Conservation (phyloP, 305 asterid species). For the Fraxinus floribunda region DNA sequence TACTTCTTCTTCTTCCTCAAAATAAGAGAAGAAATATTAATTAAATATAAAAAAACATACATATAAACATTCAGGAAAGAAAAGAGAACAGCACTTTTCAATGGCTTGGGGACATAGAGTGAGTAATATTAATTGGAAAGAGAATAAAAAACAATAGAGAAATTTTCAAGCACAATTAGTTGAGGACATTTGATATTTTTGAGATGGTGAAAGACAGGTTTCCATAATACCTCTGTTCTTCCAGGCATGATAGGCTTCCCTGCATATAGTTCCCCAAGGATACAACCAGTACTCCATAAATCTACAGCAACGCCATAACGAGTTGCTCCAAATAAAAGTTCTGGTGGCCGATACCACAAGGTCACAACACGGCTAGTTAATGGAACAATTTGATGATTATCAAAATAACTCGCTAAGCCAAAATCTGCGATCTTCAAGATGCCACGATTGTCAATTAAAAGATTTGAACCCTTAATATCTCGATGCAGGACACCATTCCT, state of each 20-base stretch:
- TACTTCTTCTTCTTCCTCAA: not conserved
- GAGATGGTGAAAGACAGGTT: constrained; percentile 7
- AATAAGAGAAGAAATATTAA: not conserved
- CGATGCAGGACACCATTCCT: constrained; percentile 80
- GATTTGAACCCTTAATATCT: constrained; percentile 94
- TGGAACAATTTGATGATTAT: constrained; percentile 48
- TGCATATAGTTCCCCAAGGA: constrained; percentile 83
- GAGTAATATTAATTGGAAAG: not conserved
- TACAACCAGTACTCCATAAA: constrained; percentile 94
- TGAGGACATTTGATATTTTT: not conserved
- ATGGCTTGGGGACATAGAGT: not conserved
- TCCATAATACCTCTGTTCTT: constrained; percentile 77
- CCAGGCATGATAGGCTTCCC: constrained; percentile 98
- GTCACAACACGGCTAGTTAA: constrained; percentile 97
- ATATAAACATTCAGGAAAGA: not conserved
- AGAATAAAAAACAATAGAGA: not conserved
- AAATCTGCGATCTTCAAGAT: constrained; percentile 94
- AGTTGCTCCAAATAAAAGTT: constrained; percentile 82
- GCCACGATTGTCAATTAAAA: constrained; percentile 72
- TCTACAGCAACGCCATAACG: constrained; percentile 89
- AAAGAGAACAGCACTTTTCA: not conserved
- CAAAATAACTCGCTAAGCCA: constrained; percentile 86
- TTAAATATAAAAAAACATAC: not conserved
- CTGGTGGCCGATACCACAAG: constrained; percentile 98
- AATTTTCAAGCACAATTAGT: not conserved